Evolutionary conservation across 768 basidiomycete genomes (phyloP).

Genomic region (Termitomyces sp.): DNA sequence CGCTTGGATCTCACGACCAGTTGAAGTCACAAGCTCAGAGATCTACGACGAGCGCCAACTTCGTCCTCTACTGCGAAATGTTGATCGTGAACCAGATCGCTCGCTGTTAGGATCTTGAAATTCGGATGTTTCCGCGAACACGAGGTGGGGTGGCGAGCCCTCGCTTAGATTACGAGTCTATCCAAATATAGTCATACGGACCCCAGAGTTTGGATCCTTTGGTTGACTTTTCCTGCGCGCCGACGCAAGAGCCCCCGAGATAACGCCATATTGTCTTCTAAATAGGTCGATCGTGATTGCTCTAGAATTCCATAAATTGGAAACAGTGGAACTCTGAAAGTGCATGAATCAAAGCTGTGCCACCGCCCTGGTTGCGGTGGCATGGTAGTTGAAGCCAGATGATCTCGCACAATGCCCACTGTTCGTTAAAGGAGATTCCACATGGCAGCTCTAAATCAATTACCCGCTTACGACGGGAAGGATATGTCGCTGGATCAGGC

Average conservation of each 20-base stretch:
- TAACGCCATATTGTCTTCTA: background rate
- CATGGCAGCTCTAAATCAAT: no score
- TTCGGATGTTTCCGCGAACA: background rate
- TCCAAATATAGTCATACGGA: background rate
- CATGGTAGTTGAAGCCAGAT: background rate
- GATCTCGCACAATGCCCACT: background rate
- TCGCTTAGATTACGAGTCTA: background rate
- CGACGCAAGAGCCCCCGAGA: background rate
- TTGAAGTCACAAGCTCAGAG: background rate
- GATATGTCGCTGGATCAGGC: background rate
- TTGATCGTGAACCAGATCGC: background rate
- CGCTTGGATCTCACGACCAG: background rate
- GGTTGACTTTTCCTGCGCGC: background rate
- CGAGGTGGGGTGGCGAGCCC: background rate
- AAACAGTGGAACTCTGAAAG: background rate
- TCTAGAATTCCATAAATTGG: background rate
- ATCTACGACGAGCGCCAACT: no score
- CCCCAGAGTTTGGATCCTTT: background rate
- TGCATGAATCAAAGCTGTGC: background rate
- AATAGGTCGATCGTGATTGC: background rate
- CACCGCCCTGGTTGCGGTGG: background rate
- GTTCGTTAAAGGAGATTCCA: background rate
- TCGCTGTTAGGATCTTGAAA: background rate
- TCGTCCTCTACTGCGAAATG: no score
- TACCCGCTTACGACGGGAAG: background rate